Conservation (phyloP, 2,329 filamentous ascomycete genomes). For the Aspergillus thermomutatus region DNA sequence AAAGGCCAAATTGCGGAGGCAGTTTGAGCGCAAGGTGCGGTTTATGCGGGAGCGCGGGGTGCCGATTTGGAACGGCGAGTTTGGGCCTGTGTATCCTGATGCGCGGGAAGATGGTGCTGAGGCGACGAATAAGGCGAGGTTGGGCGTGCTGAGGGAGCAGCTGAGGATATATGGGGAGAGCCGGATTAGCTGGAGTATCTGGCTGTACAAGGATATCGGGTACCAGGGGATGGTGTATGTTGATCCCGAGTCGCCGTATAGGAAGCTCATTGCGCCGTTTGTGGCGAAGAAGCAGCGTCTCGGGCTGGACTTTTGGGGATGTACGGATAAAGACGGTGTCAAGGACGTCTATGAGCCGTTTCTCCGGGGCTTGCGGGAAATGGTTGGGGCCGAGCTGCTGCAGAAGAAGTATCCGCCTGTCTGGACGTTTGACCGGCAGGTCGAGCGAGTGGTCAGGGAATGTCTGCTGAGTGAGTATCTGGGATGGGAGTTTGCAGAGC, state of each 20-base stretch:
- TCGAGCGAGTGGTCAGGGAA: slow-evolving; percentile 44
- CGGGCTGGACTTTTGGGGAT: not conserved
- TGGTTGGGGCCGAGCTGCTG: no score
- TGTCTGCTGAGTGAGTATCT: slow-evolving; percentile 47
- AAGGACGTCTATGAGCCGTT: not conserved
- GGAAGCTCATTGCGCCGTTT: slow-evolving; percentile 30
- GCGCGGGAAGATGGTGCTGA: slow-evolving; percentile 13
- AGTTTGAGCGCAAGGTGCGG: no score
- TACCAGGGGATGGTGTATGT: slow-evolving; percentile 52
- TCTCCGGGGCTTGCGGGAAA: no score
- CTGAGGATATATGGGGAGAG: slow-evolving; percentile 48
- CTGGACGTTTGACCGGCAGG: slow-evolving; percentile 27
- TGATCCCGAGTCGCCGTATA: slow-evolving; percentile 43
- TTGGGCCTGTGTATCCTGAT: slow-evolving; percentile 42
- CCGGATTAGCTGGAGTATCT: slow-evolving; percentile 54
- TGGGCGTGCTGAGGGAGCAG: slow-evolving; percentile 23
- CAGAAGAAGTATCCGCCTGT: not conserved
- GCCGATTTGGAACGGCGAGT: slow-evolving; percentile 52
- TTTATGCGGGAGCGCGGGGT: slow-evolving; percentile 13
- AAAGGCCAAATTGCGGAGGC: slow-evolving; percentile 20
- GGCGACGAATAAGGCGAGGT: no score
- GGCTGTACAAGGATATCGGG: slow-evolving; percentile 55
- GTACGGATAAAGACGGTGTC: not conserved
- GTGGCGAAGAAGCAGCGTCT: no score
- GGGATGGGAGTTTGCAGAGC: slow-evolving; percentile 51